A percentile compares a stretch with the other conserved stretches of the same genome.
Evolutionary conservation across 2,329 filamentous ascomycete species (phyloP).

Genomic region (Teratosphaeria epicoccoides): DNA sequence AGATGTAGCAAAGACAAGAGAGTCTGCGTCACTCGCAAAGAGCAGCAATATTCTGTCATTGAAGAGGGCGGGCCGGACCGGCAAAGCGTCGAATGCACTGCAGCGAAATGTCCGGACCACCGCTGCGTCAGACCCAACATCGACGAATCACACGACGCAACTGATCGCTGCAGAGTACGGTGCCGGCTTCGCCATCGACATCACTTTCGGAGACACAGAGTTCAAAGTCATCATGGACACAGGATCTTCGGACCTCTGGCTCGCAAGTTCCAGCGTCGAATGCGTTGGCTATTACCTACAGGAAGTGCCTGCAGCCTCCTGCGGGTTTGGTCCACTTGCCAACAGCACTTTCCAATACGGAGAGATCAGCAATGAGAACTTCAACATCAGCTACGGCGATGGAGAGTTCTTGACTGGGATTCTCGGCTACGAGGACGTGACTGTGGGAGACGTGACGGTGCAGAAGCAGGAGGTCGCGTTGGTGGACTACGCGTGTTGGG

Average conservation of each 20-base stretch:
- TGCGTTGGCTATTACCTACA: conserved; percentile 24
- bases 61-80: background rate
- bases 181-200: conserved; percentile 6
- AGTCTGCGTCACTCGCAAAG: background rate
- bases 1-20: background rate
- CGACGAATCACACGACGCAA: background rate
- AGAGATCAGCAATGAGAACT: conserved; percentile 27
- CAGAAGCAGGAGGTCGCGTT: conserved; percentile 33
- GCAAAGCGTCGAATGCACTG: background rate
- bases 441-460: conserved; percentile 33
- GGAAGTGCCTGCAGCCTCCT: conserved; percentile 6
- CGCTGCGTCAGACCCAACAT: background rate
- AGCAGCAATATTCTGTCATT: background rate
- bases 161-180: conserved; percentile 1
- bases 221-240: conserved; percentile 32
- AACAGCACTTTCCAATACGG: conserved; percentile 23
- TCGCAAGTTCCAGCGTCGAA: conserved; percentile 23
- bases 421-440: conserved; percentile 30
- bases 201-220: conserved; percentile 7
- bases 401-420: conserved; percentile 28
- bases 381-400: conserved; percentile 32
- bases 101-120: background rate
- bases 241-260: conserved; percentile 35
- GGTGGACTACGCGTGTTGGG: conserved; percentile 33
- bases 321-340: conserved; percentile 18